Evolutionary conservation across 345 rosid genomes (phyloP).

Genomic region (Psidium friedrichsthalianum): DNA sequence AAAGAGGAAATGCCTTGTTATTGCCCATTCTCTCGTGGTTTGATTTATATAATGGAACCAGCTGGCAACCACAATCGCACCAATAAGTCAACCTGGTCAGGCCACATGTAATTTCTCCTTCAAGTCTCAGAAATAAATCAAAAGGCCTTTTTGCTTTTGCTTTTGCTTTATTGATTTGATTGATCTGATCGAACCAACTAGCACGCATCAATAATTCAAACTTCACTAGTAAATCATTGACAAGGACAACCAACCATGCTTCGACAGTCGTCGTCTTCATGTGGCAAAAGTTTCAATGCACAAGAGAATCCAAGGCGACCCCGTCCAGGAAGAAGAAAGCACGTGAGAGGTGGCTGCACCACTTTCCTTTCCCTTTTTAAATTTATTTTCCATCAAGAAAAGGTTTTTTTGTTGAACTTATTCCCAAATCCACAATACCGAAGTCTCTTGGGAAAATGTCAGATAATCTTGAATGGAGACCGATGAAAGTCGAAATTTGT

Average conservation of each 20-base stretch:
- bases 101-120: not conserved
- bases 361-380: no score
- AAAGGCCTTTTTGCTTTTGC: fast-evolving
- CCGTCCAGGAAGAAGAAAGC: not conserved
- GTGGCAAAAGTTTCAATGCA: not conserved
- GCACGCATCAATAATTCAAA: not conserved
- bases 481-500: not conserved
- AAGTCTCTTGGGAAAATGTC: no score
- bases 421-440: no score
- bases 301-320: not conserved
- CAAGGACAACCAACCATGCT: not conserved
- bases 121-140: not conserved
- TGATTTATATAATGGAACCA: no score
- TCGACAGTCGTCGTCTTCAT: not conserved
- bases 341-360: not conserved
- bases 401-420: no score
- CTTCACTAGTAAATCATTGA: no score
- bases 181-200: no score
- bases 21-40: no score
- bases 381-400: no score
- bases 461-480: not conserved
- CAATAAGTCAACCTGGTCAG: no score
- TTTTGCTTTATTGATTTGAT: not conserved
- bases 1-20: no score
- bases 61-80: no score